Evolutionary conservation across 805 yeast genomes (phyloP).

Genomic region (Suhomyces sp.): DNA sequence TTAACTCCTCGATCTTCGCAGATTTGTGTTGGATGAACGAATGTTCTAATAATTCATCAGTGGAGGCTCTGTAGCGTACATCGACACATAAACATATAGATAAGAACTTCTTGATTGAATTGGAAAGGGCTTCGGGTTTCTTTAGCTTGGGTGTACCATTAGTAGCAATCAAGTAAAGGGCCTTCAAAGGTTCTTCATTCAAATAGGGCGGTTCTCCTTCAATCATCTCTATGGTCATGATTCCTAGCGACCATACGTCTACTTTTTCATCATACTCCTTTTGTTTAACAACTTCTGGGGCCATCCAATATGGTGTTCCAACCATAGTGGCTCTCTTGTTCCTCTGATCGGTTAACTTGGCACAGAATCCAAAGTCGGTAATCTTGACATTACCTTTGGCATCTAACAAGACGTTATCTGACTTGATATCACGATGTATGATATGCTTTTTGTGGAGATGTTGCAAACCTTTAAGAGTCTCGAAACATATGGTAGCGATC

Average conservation of each 20-base stretch:
- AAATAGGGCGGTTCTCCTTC: slow-evolving; percentile 84
- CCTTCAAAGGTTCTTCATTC: slow-evolving; percentile 76
- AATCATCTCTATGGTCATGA: slow-evolving; percentile 85
- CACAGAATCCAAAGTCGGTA: slow-evolving; percentile 51
- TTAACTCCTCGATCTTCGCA: slow-evolving; percentile 57
- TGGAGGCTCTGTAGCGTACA: slow-evolving; percentile 84
- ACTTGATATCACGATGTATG: slow-evolving; percentile 63
- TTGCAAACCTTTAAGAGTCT: slow-evolving; percentile 86
- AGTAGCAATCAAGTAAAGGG: slow-evolving; percentile 71
- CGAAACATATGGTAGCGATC: slow-evolving; percentile 86
- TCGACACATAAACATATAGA: slow-evolving; percentile 93
- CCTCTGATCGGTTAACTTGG: slow-evolving; percentile 70
- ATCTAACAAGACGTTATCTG: slow-evolving; percentile 45
- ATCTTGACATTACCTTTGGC: slow-evolving; percentile 44
- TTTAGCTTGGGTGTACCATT: slow-evolving; percentile 79
- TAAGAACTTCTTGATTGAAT: slow-evolving; percentile 78
- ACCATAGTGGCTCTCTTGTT: slow-evolving; percentile 82
- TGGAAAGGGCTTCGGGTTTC: slow-evolving; percentile 63
- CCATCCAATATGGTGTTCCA: slow-evolving; percentile 91
- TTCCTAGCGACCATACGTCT: slow-evolving; percentile 80
- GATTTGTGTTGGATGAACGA: slow-evolving; percentile 61
- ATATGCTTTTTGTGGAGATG: slow-evolving; percentile 89
- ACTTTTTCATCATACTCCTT: slow-evolving; percentile 80
- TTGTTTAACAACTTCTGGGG: slow-evolving; percentile 79
- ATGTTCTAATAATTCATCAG: slow-evolving; percentile 82